These are phyloP conservation scores for Papiliotrema flavescens DNA, from an alignment of 1,284 basidiomycete genomes.

Conservation along the genomic window DNA sequence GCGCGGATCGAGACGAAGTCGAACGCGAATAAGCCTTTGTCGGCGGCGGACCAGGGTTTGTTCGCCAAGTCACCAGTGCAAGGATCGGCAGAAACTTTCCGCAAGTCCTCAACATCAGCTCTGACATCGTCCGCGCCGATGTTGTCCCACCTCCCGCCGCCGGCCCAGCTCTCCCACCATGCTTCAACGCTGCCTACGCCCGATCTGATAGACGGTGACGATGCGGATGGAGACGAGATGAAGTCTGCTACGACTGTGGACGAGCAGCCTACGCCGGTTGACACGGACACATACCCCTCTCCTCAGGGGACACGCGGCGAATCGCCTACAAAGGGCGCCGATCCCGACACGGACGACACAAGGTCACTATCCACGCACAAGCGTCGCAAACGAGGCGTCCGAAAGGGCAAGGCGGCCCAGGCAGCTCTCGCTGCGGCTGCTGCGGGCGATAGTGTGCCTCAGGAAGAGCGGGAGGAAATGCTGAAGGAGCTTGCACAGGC, in stretches of 20 bases:
- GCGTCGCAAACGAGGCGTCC: conserved; percentile 46
- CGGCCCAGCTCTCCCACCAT: conserved; percentile 6
- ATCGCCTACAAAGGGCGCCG: conserved; percentile 5
- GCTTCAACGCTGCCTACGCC: conserved; percentile 4
- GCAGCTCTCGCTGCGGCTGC: conserved; percentile 41
- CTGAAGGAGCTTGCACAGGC: conserved; percentile 70
- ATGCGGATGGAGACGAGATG: conserved; percentile 16
- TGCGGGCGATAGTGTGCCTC: conserved; percentile 22
- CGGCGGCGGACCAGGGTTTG: conserved; percentile 25
- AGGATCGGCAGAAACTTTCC: conserved; percentile 10
- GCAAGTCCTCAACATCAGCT: conserved; percentile 32
- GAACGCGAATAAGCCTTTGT: neutral
- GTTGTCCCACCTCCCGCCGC: conserved; percentile 19
- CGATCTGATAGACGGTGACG: conserved; percentile 8
- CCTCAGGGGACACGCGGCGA: conserved; percentile 16
- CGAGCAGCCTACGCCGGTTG: conserved; percentile 37
- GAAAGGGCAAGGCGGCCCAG: conserved; percentile 50
- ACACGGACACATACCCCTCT: conserved; percentile 28
- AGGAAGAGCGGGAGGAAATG: conserved; percentile 42
- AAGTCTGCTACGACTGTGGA: conserved; percentile 35
- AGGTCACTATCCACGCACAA: conserved; percentile 40
- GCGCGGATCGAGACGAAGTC: conserved; percentile 25
- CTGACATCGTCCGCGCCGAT: conserved; percentile 37
- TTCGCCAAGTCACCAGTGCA: conserved; percentile 42
- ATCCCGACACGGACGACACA: conserved; percentile 1